A percentile compares a stretch with the other conserved stretches of the same genome.
Conservation (phyloP, 2,329 filamentous ascomycete species). For the Elsinoe ampelina region DNA sequence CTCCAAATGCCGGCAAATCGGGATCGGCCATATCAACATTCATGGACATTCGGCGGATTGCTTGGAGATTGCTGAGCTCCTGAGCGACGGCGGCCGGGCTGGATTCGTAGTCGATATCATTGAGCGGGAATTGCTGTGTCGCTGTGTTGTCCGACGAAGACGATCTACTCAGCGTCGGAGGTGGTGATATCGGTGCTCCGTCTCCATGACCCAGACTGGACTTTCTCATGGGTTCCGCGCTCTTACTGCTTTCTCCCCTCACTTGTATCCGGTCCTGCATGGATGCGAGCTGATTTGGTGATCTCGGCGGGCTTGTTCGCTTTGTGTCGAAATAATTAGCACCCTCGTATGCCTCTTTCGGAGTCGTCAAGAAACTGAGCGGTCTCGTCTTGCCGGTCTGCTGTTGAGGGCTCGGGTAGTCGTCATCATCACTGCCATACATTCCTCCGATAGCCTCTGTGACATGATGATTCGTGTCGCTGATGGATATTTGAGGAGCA, state of each 20-base stretch:
- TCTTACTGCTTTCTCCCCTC: conserved; percentile 14
- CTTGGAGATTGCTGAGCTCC: conserved; percentile 85
- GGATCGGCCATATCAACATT: conserved; percentile 65
- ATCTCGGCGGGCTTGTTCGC: conserved; percentile 18
- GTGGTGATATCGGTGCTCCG: conserved; percentile 24
- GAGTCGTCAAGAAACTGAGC: conserved; percentile 62
- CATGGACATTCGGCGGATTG: conserved; percentile 88
- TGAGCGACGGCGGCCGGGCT: conserved; percentile 82
- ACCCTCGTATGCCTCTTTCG: conserved; percentile 39
- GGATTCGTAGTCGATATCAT: conserved; percentile 81
- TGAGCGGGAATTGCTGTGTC: conserved; percentile 52
- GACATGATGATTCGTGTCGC: conserved; percentile 86
- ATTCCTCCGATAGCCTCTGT: conserved; percentile 88
- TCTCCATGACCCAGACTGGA: conserved; percentile 17
- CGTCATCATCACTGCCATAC: conserved; percentile 56
- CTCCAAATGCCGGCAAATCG: conserved; percentile 65
- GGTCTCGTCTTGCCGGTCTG: conserved; percentile 50
- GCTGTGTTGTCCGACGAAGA: conserved; percentile 27
- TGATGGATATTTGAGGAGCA: conserved; percentile 58
- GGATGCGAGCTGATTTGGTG: conserved; percentile 23
- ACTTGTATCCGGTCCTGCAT: conserved; percentile 13
- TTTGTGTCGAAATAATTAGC: conserved; percentile 20
- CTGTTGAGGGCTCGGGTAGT: conserved; percentile 26
- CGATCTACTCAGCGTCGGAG: conserved; percentile 31
- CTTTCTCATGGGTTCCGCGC: conserved; percentile 14